Percentiles rank a stretch among this genome's conserved stretches.
Conservation (phyloP, 352 stramenopile species). For the Phytopythium montanum region DNA sequence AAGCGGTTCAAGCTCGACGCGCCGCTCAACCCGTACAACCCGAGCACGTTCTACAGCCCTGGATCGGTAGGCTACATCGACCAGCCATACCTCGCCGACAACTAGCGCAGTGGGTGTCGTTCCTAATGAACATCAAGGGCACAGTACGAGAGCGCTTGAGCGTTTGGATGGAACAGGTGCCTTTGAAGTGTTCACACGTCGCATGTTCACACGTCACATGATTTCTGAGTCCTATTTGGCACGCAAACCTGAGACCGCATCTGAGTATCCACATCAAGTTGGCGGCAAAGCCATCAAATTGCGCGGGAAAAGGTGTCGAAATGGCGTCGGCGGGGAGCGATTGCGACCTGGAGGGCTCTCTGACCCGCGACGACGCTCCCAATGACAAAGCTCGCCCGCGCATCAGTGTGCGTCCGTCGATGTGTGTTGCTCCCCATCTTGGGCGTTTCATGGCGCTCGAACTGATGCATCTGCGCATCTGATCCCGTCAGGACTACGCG, state of each 20-base stretch:
- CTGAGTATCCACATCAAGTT: neutral
- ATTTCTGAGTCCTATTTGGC: too few species aligned
- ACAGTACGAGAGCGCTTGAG: neutral
- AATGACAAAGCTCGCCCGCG: neutral
- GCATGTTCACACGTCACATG: too few species aligned
- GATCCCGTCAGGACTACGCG: constrained; percentile 42
- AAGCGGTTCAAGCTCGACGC: constrained; percentile 34
- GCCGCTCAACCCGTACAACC: constrained; percentile 33
- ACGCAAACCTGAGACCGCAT: neutral
- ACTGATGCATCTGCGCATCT: neutral
- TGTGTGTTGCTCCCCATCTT: too few species aligned
- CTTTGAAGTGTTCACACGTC: too few species aligned
- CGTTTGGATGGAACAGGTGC: neutral
- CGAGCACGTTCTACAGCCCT: constrained; percentile 32
- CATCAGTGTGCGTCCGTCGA: constrained; percentile 1
- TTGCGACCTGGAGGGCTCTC: neutral
- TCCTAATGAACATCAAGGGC: too few species aligned
- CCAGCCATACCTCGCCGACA: constrained; percentile 23
- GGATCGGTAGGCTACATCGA: constrained; percentile 45
- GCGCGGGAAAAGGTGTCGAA: neutral
- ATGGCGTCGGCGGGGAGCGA: neutral
- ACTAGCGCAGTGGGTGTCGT: neutral
- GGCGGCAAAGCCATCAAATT: neutral
- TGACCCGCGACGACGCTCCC: neutral
- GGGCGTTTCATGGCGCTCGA: too few species aligned